Base-by-base conservation (phyloP, 768 basidiomycete species). In the Pulveroboletus sp. region DNA sequence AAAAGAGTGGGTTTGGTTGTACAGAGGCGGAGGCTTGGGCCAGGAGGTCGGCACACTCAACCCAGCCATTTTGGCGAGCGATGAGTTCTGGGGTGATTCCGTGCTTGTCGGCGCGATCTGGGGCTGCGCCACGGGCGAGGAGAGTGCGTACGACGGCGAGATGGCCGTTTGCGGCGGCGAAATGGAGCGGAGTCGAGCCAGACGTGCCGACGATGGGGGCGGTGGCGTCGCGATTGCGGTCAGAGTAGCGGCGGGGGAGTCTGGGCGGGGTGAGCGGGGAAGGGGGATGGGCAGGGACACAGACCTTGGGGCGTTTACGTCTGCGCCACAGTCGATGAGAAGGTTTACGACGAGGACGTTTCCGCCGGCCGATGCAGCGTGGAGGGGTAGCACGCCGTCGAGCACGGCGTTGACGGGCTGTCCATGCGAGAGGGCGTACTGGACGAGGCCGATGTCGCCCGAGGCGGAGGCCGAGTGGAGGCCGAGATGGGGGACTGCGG, bases 371-470 rank as follows among this genome's bases (percentile, higher is more conserved):
- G 84, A 90, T 2, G 95, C 97, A 4, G 93, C 94, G 64, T 99
- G 97, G 9, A 99, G 77, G 4, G 97, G 94, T n/a, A 97, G 82
- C 4, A 99, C 89, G 31, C 97, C 97, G 63, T 95, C 91, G 45
- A 97, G 80, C 27, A 97, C 91, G 5, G 93, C 90, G 68, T 99
- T 97, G 68, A 95, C 84, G 10, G 97, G 95, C 61, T 98, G 97
- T 8, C 95, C 95, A 59, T 94, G 87, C 3, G 84, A 82, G 20
- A 99, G 77, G 2, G 97, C 97, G 67, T 92, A 97, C 65, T 87
- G 85, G 50, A 92, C 94, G 52, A 95, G 84, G 5, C 92, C 94
- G 43, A 95, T 77, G 67, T 99, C 93, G 44, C 94, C 94, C 23
- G 84, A 81, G 5, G 80, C 83, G 13, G 87, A 85, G 32, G 87